Evolutionary conservation across 768 basidiomycete genomes (phyloP).

Genomic region (Aureoboletus auriporus): DNA sequence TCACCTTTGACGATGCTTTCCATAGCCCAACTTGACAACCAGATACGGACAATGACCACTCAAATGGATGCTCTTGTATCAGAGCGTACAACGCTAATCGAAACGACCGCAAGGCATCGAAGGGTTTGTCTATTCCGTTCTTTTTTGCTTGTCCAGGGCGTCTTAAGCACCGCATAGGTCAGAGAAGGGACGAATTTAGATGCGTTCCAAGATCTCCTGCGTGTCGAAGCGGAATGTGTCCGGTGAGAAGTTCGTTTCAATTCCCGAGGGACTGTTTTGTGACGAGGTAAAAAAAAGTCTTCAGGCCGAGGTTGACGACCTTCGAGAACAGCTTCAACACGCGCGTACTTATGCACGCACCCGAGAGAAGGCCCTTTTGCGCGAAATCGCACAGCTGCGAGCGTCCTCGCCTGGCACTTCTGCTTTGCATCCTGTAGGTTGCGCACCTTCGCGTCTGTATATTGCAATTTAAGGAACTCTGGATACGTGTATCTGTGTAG

Average conservation of each 20-base stretch:
- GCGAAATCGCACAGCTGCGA: constrained; percentile 25
- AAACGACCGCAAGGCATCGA: constrained; percentile 17
- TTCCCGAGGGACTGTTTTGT: background rate
- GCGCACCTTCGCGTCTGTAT: no score
- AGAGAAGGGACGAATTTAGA: constrained; percentile 14
- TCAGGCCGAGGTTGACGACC: constrained; percentile 23
- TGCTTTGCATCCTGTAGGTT: no score
- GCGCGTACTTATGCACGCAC: constrained; percentile 17
- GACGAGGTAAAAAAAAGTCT: constrained; percentile 26
- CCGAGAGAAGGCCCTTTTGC: constrained; percentile 33
- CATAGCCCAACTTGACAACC: constrained; percentile 32
- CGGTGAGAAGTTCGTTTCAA: constrained; percentile 20
- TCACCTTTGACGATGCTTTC: constrained; percentile 13
- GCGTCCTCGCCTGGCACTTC: background rate
- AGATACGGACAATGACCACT: constrained; percentile 33
- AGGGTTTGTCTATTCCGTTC: constrained; percentile 14
- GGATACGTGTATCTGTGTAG: background rate
- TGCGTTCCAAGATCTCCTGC: constrained; percentile 22
- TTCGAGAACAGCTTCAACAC: constrained; percentile 30
- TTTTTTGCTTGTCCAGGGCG: background rate
- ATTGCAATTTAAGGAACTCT: background rate
- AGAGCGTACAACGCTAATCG: constrained; percentile 33
- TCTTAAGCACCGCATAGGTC: constrained; percentile 3
- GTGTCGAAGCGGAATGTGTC: constrained; percentile 34
- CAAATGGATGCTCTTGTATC: constrained; percentile 35